phyloP scores from a whole-genome alignment of 2,329 filamentous ascomycete genomes.

The Fusarium nodosum region DNA sequence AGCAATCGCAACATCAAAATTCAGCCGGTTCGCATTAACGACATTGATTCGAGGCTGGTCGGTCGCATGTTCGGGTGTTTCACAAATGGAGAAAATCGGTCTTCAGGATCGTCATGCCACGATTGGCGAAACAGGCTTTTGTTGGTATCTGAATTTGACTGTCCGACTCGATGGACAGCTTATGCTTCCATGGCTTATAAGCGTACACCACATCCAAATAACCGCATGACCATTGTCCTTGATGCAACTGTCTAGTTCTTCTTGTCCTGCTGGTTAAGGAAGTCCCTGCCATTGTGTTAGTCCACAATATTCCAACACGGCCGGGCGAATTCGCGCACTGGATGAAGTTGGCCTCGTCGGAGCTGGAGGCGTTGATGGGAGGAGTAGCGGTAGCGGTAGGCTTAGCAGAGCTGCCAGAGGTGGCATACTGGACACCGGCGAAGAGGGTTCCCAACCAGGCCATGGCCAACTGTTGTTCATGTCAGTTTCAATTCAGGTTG shows the following conservation, averaged over 20 bases:
- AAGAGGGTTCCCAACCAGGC: slow-evolving; percentile 67
- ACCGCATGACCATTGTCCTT: slow-evolving; percentile 39
- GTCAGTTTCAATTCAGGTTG: slow-evolving; percentile 35
- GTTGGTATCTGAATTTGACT: slow-evolving; percentile 48
- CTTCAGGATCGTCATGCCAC: slow-evolving; percentile 37
- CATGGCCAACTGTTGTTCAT: slow-evolving; percentile 66
- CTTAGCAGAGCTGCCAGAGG: slow-evolving; percentile 62
- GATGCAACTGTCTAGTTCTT: slow-evolving; percentile 53
- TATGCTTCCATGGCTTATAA: slow-evolving; percentile 49
- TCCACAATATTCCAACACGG: slow-evolving; percentile 13
- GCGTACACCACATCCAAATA: slow-evolving; percentile 55
- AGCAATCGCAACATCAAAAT: not conserved
- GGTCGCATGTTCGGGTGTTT: slow-evolving; percentile 13
- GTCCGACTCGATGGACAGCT: slow-evolving; percentile 44
- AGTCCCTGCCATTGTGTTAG: slow-evolving; percentile 55
- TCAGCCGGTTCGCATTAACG: not conserved
- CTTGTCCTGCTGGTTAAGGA: slow-evolving; percentile 59
- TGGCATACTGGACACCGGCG: slow-evolving; percentile 61
- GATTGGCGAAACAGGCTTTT: slow-evolving; percentile 44
- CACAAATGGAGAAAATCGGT: slow-evolving; percentile 17
- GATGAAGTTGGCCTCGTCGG: slow-evolving; percentile 75
- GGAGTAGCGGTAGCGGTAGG: slow-evolving; percentile 62
- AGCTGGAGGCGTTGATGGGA: slow-evolving; percentile 72
- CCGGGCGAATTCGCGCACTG: slow-evolving; percentile 63
- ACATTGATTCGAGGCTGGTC: not conserved